These are phyloP conservation scores for Triangularia setosa DNA, from an alignment of 2,329 filamentous ascomycete species.

Conservation along the genomic window DNA sequence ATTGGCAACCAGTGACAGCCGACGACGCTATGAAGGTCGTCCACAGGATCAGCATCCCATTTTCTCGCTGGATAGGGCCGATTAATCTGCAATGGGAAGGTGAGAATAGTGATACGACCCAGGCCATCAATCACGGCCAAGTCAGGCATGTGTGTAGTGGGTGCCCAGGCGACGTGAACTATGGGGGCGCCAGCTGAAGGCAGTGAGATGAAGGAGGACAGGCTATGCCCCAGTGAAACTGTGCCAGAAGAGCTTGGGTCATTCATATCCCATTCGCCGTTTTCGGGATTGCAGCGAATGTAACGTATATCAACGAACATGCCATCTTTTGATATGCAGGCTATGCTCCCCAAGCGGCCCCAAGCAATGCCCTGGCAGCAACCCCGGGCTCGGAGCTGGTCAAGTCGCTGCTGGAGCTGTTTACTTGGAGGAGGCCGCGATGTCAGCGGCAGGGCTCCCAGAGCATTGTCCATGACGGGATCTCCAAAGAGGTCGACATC, in stretches of 20 bases:
- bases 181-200: slow-evolving; percentile 62
- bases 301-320: slow-evolving; percentile 67
- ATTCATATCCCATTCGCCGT: slow-evolving; percentile 72
- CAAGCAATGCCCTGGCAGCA: slow-evolving; percentile 81
- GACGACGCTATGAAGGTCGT: slow-evolving; percentile 73
- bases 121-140: slow-evolving; percentile 77
- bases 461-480: slow-evolving; percentile 32
- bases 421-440: slow-evolving; percentile 51
- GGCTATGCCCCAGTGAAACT: slow-evolving; percentile 55
- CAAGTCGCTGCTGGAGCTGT: slow-evolving; percentile 67
- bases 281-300: slow-evolving; percentile 62
- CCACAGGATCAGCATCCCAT: slow-evolving; percentile 63
- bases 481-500: slow-evolving; percentile 51
- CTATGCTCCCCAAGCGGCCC: slow-evolving; percentile 84
- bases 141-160: slow-evolving; percentile 63
- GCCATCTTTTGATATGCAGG: slow-evolving; percentile 71
- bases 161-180: slow-evolving; percentile 78
- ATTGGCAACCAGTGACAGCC: slow-evolving; percentile 83
- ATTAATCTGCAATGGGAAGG: slow-evolving; percentile 69
- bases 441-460: slow-evolving; percentile 42
- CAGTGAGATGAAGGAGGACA: slow-evolving; percentile 48
- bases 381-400: slow-evolving; percentile 70
- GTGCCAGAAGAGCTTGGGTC: slow-evolving; percentile 63
- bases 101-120: slow-evolving; percentile 72
- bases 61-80: slow-evolving; percentile 59